phyloP scores from a whole-genome alignment of 495 filamentous ascomycete species.

The Lichina pygmaea region DNA sequence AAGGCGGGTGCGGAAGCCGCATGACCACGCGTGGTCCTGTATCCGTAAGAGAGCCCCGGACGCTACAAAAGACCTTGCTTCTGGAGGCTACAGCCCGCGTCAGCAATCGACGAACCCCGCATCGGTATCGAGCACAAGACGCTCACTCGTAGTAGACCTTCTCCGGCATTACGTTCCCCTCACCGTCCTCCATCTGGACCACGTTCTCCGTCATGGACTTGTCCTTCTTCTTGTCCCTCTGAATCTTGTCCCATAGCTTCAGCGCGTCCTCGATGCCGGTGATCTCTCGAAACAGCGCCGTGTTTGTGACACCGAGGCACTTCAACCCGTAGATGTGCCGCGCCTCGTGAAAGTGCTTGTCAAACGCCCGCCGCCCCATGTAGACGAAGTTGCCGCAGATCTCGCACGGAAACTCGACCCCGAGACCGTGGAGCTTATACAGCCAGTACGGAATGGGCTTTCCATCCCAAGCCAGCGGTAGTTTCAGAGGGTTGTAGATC shows the following conservation, averaged over 20 bases:
- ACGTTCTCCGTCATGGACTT: constrained; percentile 51
- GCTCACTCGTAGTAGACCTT: constrained; percentile 74
- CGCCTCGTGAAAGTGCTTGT: constrained; percentile 93
- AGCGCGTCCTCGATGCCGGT: constrained; percentile 72
- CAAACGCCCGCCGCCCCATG: constrained; percentile 82
- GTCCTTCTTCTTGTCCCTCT: constrained; percentile 58
- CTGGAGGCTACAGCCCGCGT: too few species aligned
- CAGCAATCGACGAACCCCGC: too few species aligned
- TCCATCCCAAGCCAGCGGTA: constrained; percentile 90
- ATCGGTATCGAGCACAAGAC: too few species aligned
- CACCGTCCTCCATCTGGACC: constrained; percentile 92
- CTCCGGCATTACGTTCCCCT: constrained; percentile 96
- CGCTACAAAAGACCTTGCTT: too few species aligned
- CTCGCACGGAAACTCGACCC: constrained; percentile 85
- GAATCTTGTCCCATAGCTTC: constrained; percentile 78
- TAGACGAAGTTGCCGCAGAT: constrained; percentile 96
- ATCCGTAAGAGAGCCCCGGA: too few species aligned
- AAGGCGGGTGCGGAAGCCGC: too few species aligned
- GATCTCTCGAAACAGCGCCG: constrained; percentile 79
- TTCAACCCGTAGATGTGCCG: constrained; percentile 79
- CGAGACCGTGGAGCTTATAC: constrained; percentile 86
- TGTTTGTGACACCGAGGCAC: constrained; percentile 80
- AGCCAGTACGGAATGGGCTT: constrained; percentile 98
- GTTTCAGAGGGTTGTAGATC: constrained; percentile 88
- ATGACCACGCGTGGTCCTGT: too few species aligned